Conservation (phyloP, 2,329 filamentous ascomycete species). For the Paecilomyces sp. region DNA sequence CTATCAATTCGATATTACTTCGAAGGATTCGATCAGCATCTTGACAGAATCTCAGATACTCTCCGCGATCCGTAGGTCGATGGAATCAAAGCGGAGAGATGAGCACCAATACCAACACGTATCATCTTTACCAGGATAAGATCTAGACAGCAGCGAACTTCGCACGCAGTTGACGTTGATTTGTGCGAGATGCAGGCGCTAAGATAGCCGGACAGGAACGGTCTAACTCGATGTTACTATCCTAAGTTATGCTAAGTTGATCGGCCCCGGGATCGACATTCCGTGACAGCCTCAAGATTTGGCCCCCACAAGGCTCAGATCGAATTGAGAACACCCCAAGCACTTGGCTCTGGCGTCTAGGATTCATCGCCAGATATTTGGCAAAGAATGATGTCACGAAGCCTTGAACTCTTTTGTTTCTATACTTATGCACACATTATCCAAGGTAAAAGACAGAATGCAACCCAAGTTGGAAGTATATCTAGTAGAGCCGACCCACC, state of each 20-base stretch:
- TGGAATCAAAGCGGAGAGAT: not conserved
- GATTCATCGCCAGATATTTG: not conserved
- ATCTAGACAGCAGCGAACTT: not conserved
- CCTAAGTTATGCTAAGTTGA: not conserved
- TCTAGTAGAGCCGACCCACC: not conserved
- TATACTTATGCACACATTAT: not conserved
- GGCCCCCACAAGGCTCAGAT: not conserved
- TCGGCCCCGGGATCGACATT: not conserved
- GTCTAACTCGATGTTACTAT: not conserved
- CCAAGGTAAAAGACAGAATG: not conserved
- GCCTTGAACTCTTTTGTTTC: not conserved
- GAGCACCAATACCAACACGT: not conserved
- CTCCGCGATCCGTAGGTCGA: not conserved
- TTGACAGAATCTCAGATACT: not conserved
- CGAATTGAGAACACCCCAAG: not conserved
- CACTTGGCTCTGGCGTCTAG: not conserved
- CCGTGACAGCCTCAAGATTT: not conserved
- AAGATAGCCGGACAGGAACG: not conserved
- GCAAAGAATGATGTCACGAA: not conserved
- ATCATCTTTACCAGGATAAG: not conserved
- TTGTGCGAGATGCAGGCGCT: not conserved
- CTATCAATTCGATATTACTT: not conserved
- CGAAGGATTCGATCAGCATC: not conserved
- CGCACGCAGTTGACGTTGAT: not conserved
- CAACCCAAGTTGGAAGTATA: not conserved